Conservation (phyloP, 805 yeast species). For the Priceomyces haplophilus region DNA sequence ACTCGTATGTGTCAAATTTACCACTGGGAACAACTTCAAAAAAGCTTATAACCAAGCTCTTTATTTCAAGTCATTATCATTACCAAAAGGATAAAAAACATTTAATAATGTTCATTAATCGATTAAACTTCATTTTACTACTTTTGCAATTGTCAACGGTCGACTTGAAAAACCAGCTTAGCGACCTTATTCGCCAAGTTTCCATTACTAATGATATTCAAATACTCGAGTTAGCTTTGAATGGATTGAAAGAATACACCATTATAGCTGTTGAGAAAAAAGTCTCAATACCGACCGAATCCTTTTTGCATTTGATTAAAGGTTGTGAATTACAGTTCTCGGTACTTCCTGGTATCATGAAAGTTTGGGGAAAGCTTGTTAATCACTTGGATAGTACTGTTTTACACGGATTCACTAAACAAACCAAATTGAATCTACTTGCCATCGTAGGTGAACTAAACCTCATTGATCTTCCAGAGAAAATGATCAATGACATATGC, state of each 20-base stretch:
- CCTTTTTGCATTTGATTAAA: conserved; percentile 16
- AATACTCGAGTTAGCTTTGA: conserved; percentile 20
- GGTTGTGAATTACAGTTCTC: conserved; percentile 10
- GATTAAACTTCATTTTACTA: conserved; percentile 34
- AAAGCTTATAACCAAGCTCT: conserved; percentile 32
- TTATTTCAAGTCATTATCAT: conserved; percentile 36
- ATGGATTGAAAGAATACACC: conserved; percentile 17
- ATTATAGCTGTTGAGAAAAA: conserved; percentile 14
- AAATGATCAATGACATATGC: conserved; percentile 5
- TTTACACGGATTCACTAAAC: not conserved
- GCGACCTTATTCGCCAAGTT: conserved; percentile 23
- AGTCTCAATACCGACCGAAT: conserved; percentile 17
- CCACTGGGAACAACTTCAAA: conserved; percentile 19
- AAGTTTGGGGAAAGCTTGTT: conserved; percentile 14
- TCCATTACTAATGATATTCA: conserved; percentile 20
- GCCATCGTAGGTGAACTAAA: conserved; percentile 4
- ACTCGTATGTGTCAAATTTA: conserved; percentile 29
- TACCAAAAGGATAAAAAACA: conserved; percentile 25
- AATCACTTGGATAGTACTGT: conserved; percentile 8
- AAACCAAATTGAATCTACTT: not conserved
- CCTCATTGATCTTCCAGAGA: conserved; percentile 9
- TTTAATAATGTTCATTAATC: conserved; percentile 32
- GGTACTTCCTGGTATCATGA: conserved; percentile 16
- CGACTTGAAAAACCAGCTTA: conserved; percentile 29
- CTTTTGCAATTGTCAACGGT: conserved; percentile 33